Evolutionary conservation across 352 stramenopile species (phyloP), one percentile per base, ranked within the genome.

Genomic region (Phytophthora europaea): DNA sequence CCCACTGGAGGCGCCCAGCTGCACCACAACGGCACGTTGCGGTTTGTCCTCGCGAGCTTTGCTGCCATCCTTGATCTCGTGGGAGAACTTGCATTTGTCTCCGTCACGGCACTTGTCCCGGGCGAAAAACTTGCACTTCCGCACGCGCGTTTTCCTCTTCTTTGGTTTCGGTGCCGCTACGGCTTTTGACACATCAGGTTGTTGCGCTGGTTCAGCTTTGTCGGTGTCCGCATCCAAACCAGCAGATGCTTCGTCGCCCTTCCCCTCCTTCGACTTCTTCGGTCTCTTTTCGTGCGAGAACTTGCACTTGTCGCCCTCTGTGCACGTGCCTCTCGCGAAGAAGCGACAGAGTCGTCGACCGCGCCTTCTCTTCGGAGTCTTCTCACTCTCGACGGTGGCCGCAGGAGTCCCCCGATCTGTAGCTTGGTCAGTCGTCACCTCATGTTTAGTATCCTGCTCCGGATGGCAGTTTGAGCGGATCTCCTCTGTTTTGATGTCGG

Each of bases 31-130:
- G 20, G 47, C 31, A 0, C 45, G 59, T 13, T 26, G 18, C 2
- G 31, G 38, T 12, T 65, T 18, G 7, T 6, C 28, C 31, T 31
- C 26, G 26, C 3, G 23, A 28, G 23, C 23, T 28, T 68, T 70
- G 22, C 1, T 38, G 2, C 13, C 36, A 3, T 16, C 12, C 18
- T 73, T 84, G 8, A 52, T 1, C 4, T 75, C 73, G 38, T 89
- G 82, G 0, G 78, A 78, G 45, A 87, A 93, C 61, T 85, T 88
- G 80, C 86, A 93, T 1, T 77, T 63, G 43, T 89, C 82, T 3
- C 80, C 83, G 23, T 83, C 57, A 22, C 72, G 72, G 56, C 83
- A 91, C 12, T 76, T 69, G 36, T 79, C 74, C 28, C 77, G 77
- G 8, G 72, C 80, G 40, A 83, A 87, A 64, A 83, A 89, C 60